Percentiles rank a stretch among this genome's conserved stretches.
Evolutionary conservation across 2,329 filamentous ascomycete species (phyloP).

Genomic region (Nigrograna mackinnonii): DNA sequence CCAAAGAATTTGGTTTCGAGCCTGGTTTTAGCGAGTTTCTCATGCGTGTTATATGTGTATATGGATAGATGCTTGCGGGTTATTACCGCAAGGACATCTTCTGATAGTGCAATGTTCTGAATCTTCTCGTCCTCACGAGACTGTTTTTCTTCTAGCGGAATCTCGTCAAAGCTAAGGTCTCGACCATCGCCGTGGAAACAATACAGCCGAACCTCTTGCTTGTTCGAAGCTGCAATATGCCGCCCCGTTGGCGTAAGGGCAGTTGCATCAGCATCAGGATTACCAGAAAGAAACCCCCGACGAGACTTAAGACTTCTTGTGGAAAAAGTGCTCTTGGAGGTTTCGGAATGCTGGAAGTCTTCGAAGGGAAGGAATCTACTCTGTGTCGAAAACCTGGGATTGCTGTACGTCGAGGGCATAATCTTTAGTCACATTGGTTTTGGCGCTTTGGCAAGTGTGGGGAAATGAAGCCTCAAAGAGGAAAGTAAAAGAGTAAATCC

Average conservation of each 20-base stretch:
- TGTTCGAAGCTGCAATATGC: conserved; percentile 16
- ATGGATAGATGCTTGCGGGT: conserved; percentile 20
- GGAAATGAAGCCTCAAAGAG: no score
- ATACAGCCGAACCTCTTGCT: conserved; percentile 18
- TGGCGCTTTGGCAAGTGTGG: no score
- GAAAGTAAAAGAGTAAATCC: no score
- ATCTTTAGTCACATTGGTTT: no score
- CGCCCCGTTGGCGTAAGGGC: conserved; percentile 17
- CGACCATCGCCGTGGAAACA: no score
- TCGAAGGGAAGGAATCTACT: no score
- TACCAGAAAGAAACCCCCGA: conserved; percentile 3
- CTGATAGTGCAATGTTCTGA: conserved; percentile 18
- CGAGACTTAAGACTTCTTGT: neutral
- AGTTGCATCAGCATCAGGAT: conserved; percentile 12
- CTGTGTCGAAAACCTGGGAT: no score
- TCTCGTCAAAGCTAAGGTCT: no score
- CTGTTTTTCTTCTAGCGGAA: conserved; percentile 6
- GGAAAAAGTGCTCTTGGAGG: no score
- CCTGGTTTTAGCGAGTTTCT: conserved; percentile 1
- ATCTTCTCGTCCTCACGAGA: conserved; percentile 13
- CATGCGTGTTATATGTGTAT: conserved; percentile 17
- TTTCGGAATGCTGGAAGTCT: no score
- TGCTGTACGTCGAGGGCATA: no score
- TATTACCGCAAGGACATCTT: conserved; percentile 23
- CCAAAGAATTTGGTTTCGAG: conserved; percentile 13